Evolutionary conservation across 176 grass and related monocot species (phyloP).

Genomic region (Phyllostachys edulis): DNA sequence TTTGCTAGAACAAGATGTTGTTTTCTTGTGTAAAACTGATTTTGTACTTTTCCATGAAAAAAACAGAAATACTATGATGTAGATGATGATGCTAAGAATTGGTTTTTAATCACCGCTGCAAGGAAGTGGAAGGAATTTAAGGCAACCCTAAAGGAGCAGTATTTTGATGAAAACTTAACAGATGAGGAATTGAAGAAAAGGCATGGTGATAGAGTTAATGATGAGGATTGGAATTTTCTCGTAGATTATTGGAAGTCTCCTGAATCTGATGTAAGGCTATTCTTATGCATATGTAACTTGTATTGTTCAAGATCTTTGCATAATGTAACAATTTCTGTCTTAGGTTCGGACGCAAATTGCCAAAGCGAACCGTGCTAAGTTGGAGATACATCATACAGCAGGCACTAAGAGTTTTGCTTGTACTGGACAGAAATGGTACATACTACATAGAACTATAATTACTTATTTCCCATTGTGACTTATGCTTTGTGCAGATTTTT

Average conservation of each 20-base stretch:
- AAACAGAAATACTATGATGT: not conserved
- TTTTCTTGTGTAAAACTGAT: no score
- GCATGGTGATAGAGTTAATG: not conserved
- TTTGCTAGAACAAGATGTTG: no score
- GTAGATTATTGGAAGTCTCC: not conserved
- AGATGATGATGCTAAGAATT: not conserved
- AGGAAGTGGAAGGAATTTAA: not conserved
- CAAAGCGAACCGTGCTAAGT: not conserved
- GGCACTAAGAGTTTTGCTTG: not conserved
- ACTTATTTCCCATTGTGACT: no score
- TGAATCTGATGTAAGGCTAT: not conserved
- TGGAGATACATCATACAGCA: not conserved
- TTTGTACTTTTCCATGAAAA: not conserved
- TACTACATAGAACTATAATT: no score
- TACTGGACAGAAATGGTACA: not conserved
- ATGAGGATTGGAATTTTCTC: not conserved
- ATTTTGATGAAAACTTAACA: not conserved
- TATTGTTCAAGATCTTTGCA: not conserved
- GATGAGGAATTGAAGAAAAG: fast-evolving
- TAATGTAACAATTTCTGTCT: not conserved
- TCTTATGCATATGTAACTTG: not conserved
- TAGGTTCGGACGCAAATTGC: not conserved
- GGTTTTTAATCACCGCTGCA: not conserved
- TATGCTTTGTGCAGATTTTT: no score
- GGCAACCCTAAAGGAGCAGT: not conserved